Conservation (phyloP, 352 stramenopile species). For the Pythium vanterpoolii region DNA sequence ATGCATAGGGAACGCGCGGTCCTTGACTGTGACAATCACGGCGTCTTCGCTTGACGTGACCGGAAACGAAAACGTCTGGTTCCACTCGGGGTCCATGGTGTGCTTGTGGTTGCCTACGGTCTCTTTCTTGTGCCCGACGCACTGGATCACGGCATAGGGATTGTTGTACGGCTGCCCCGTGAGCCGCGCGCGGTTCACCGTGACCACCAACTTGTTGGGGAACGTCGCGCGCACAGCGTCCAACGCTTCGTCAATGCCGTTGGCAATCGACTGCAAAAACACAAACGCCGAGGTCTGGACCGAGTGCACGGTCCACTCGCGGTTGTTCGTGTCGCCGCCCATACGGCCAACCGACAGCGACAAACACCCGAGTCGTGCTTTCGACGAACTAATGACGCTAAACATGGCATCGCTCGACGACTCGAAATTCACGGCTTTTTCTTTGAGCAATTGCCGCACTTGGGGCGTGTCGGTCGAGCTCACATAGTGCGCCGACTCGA, state of each 20-base stretch:
- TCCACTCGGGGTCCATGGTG: constrained; percentile 89
- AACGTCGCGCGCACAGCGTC: constrained; percentile 80
- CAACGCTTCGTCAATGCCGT: constrained; percentile 71
- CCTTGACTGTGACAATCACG: constrained; percentile 71
- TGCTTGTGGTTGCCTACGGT: constrained; percentile 85
- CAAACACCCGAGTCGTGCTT: constrained; percentile 63
- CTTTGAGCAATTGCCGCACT: constrained; percentile 54
- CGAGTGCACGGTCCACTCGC: constrained; percentile 81
- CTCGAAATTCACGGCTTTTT: constrained; percentile 84
- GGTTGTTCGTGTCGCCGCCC: constrained; percentile 64
- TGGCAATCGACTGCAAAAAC: constrained; percentile 77
- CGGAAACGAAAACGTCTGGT: constrained; percentile 87
- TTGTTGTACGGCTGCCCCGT: constrained; percentile 88
- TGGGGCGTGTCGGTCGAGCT: constrained; percentile 50
- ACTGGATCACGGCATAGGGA: constrained; percentile 75
- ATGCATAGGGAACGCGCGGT: constrained; percentile 71
- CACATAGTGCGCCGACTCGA: constrained; percentile 76
- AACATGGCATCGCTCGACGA: constrained; percentile 83
- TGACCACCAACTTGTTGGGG: constrained; percentile 89
- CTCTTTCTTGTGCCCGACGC: constrained; percentile 84
- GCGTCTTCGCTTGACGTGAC: constrained; percentile 71
- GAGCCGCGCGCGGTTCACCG: constrained; percentile 75
- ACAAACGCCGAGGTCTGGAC: constrained; percentile 87
- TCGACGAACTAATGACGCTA: constrained; percentile 69
- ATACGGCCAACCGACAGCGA: constrained; percentile 77